These are phyloP conservation scores for Fusarium agapanthi DNA, from an alignment of 2,329 filamentous ascomycete species.

Conservation along the genomic window DNA sequence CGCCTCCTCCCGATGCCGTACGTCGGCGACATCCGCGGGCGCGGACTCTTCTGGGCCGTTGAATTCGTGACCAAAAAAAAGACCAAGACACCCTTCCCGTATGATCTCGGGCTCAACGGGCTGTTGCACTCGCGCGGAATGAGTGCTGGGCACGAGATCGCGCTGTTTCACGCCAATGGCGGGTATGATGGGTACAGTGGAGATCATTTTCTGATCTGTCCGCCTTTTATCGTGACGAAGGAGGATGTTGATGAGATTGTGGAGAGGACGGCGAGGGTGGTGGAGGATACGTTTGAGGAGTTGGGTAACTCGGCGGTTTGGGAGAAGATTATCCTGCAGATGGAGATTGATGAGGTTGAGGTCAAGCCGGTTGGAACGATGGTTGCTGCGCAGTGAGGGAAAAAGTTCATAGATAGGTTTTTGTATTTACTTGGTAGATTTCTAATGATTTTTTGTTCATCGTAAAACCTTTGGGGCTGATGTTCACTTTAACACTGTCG, in stretches of 20 bases:
- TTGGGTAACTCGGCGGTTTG: conserved; percentile 11
- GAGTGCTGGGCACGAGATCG: conserved; percentile 30
- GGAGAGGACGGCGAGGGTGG: conserved; percentile 19
- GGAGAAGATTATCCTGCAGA: conserved; percentile 32
- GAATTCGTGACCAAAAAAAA: conserved; percentile 37
- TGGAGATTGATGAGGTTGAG: conserved; percentile 3
- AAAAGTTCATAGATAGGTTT: background rate
- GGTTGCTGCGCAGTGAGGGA: background rate
- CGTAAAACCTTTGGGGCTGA: rapidly evolving
- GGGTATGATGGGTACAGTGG: conserved; percentile 37
- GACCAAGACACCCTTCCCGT: conserved; percentile 30
- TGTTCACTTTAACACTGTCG: rapidly evolving
- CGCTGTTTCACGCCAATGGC: conserved; percentile 33
- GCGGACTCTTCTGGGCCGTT: conserved; percentile 32
- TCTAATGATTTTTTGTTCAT: rapidly evolving
- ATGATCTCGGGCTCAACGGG: conserved; percentile 11
- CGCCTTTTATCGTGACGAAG: conserved; percentile 27
- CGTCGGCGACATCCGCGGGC: conserved; percentile 35
- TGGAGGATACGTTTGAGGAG: conserved; percentile 31
- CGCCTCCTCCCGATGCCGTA: background rate
- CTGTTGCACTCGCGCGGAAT: conserved; percentile 30
- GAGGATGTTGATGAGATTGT: conserved; percentile 34
- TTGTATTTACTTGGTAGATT: background rate
- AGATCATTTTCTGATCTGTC: conserved; percentile 33
- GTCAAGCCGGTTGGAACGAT: background rate